Evolutionary conservation across 768 basidiomycete species (phyloP).

Genomic region (Phaeotremella fagi): DNA sequence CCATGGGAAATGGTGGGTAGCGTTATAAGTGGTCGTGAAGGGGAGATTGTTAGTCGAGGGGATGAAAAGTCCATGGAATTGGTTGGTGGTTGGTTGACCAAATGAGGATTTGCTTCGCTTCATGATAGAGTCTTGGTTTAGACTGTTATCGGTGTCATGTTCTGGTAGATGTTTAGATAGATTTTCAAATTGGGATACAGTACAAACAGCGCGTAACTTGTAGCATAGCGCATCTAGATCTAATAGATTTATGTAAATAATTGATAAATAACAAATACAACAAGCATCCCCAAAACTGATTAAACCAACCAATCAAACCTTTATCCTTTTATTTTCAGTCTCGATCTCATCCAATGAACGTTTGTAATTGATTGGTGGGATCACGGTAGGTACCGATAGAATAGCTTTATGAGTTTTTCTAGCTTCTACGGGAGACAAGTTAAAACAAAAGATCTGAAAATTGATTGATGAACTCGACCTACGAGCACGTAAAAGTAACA

Average conservation of each 20-base stretch:
- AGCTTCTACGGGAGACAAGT: constrained; percentile 23
- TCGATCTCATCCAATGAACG: not conserved
- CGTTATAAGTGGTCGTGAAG: constrained; percentile 60
- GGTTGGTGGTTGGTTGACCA: constrained; percentile 71
- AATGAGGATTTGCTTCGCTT: constrained; percentile 4
- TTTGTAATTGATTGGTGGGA: constrained; percentile 10
- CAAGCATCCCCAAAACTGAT: no score
- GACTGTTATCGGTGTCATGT: not conserved
- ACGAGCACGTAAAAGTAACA: constrained; percentile 44
- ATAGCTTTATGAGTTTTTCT: constrained; percentile 43
- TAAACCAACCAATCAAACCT: no score
- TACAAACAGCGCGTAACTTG: no score
- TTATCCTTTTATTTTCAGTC: not conserved
- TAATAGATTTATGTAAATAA: not conserved
- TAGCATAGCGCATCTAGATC: not conserved
- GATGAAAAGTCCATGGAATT: constrained; percentile 79
- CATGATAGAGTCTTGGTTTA: not conserved
- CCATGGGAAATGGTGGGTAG: constrained; percentile 88
- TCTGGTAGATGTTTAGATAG: not conserved
- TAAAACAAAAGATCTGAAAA: not conserved
- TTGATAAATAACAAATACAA: not conserved
- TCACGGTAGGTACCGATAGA: constrained; percentile 29
- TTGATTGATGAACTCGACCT: constrained; percentile 11
- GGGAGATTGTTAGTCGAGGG: constrained; percentile 57
- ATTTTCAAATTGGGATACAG: no score